Percentiles rank a stretch among this genome's conserved stretches.
These are phyloP conservation scores for Exophiala oligosperma DNA, from an alignment of 2,329 filamentous ascomycete species.

Conservation along the genomic window DNA sequence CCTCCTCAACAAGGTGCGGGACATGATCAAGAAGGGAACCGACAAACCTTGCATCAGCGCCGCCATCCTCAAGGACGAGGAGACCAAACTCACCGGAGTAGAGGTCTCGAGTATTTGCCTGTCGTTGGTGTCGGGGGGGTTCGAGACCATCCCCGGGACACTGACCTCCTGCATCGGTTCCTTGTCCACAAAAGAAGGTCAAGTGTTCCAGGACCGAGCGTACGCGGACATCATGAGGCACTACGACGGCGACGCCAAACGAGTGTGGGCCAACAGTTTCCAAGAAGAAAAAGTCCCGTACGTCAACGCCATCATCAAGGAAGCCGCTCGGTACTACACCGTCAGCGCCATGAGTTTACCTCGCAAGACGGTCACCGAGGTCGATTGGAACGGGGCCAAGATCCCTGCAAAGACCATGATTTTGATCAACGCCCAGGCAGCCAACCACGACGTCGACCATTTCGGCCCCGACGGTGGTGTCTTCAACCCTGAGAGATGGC, in stretches of 20 bases:
- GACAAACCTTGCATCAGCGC: conserved; percentile 65
- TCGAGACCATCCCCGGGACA: conserved; percentile 75
- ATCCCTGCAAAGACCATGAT: conserved; percentile 74
- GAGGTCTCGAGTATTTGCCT: conserved; percentile 75
- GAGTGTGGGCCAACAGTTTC: conserved; percentile 67
- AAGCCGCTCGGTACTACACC: conserved; percentile 71
- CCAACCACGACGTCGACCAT: conserved; percentile 65
- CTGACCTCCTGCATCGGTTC: conserved; percentile 72
- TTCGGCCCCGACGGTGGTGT: conserved; percentile 54
- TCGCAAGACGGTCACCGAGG: conserved; percentile 64
- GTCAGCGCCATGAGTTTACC: conserved; percentile 74
- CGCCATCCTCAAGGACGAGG: conserved; percentile 65
- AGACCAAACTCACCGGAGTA: conserved; percentile 63
- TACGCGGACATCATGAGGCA: conserved; percentile 63
- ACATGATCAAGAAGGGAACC: conserved; percentile 57
- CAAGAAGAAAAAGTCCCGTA: conserved; percentile 71
- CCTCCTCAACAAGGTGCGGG: conserved; percentile 56
- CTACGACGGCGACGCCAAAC: conserved; percentile 61
- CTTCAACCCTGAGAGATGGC: conserved; percentile 67
- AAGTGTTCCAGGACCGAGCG: conserved; percentile 65
- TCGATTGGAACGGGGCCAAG: conserved; percentile 62
- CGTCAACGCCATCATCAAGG: conserved; percentile 71
- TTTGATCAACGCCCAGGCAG: conserved; percentile 72
- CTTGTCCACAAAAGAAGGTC: conserved; percentile 62
- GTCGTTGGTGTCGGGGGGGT: conserved; percentile 72